phyloP scores from a whole-genome alignment of 148 eudicot genomes.

The Drosera capensis region DNA sequence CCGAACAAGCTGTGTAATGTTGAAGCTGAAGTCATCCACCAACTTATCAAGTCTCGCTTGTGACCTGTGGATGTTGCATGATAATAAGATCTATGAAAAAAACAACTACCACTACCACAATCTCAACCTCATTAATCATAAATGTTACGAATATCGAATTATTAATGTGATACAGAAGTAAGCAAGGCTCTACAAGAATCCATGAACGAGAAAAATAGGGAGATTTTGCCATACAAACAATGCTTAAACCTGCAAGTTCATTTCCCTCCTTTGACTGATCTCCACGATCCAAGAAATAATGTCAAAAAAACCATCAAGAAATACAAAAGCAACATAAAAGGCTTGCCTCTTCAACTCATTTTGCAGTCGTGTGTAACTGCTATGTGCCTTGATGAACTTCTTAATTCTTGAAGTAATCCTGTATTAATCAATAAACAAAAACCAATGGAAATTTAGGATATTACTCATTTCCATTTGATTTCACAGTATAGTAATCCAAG shows the following conservation, averaged over 20 bases:
- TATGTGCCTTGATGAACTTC: constrained; percentile 51
- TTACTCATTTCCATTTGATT: neutral
- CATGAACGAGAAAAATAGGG: no score
- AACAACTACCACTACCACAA: neutral
- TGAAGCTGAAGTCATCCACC: constrained; percentile 53
- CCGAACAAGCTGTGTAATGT: constrained; percentile 22
- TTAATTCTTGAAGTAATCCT: constrained; percentile 56
- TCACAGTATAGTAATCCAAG: neutral
- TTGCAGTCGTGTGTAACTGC: constrained; percentile 43
- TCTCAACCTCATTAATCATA: no score
- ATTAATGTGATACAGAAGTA: no score
- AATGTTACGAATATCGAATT: no score
- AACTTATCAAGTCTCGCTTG: constrained; percentile 56
- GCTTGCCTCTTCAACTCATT: constrained; percentile 68
- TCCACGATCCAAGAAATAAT: no score
- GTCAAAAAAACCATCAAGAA: neutral
- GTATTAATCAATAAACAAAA: constrained; percentile 8
- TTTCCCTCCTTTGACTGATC: no score
- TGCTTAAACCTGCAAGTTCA: no score
- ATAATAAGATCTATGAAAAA: constrained; percentile 1
- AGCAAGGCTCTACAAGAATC: no score
- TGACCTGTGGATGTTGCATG: constrained; percentile 39
- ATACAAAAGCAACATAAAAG: neutral
- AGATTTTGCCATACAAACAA: no score
- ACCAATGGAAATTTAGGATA: neutral